Base-by-base conservation (phyloP, 176 grass and related monocot species). In the Guadua angustifolia region DNA sequence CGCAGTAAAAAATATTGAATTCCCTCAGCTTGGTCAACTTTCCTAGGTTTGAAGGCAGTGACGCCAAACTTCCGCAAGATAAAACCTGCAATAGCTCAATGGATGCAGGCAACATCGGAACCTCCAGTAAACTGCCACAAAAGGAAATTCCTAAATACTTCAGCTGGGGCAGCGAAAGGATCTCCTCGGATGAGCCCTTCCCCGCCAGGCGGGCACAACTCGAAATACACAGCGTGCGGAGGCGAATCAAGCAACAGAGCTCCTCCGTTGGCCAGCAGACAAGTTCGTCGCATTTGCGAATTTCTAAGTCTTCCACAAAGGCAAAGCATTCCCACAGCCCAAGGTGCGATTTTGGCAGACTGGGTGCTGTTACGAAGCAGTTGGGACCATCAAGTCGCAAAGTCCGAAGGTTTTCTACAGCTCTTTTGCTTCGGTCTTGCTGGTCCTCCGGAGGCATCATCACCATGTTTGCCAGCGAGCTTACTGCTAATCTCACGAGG, bases 1-100 rank as follows among this genome's bases (percentile, higher is more conserved):
- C 0, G 13, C 45, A 65, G 0, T 0, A 0, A 0, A 0, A 0
- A 21, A 73, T 0, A 1, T 0, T 0, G 0, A 79, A 21, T 2
- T 0, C 0, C 16, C 15, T 35, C 33, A 35, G 33, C 33, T 35
- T 35, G 33, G 33, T 51, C 16, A 86, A 9, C 29, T 40, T 63
- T 0, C 9, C 77, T 15, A 81, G 69, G 59, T 55, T 44, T 1
- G 46, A 53, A 36, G 69, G 68, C 4, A 80, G 16, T 0, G 68
- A 11, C 2, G 17, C 11, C 57, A 80, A 55, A 6, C 7, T 72
- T 4, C 0, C 0, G 22, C 84, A 53, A 0, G 0, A 0, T 0
- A 3, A 1, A 62, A 74, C 13, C 0, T 0, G 0, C 13, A 83
- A 0, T 9, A 2, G 0, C n/a, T 5, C 36, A 29, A 85, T 40